These are phyloP conservation scores for Oryza punctata DNA, from an alignment of 176 grass and related monocot species.

Conservation along the genomic window DNA sequence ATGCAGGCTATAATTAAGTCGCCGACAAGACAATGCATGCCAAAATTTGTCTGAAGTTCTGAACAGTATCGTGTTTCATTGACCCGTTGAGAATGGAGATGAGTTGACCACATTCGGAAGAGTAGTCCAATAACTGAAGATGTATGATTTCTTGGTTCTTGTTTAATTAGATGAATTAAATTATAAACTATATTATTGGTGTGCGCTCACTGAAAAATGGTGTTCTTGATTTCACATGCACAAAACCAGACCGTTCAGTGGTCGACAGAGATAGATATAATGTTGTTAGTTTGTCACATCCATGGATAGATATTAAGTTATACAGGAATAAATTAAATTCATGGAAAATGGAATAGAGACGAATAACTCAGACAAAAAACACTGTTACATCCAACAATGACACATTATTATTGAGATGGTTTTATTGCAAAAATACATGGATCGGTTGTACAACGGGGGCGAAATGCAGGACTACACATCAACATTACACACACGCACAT, in stretches of 20 bases:
- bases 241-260: neutral
- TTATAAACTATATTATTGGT: neutral
- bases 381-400: neutral
- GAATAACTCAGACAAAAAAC: neutral
- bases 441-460: conserved; percentile 10
- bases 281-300: neutral
- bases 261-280: too few species aligned
- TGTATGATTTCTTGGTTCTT: too few species aligned
- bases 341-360: neutral
- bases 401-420: conserved; percentile 8
- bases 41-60: neutral
- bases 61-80: neutral
- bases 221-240: neutral
- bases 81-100: too few species aligned
- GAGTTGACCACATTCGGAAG: too few species aligned
- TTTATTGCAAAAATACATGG: conserved; percentile 19
- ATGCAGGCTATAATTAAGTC: neutral
- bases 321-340: neutral
- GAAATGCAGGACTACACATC: neutral
- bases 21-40: neutral
- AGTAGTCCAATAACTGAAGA: too few species aligned
- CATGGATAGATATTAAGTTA: neutral
- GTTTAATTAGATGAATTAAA: too few species aligned
- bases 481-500: neutral
- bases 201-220: neutral